These are phyloP conservation scores for Durio zibethinus DNA, from an alignment of 345 rosid species.

Conservation along the genomic window DNA sequence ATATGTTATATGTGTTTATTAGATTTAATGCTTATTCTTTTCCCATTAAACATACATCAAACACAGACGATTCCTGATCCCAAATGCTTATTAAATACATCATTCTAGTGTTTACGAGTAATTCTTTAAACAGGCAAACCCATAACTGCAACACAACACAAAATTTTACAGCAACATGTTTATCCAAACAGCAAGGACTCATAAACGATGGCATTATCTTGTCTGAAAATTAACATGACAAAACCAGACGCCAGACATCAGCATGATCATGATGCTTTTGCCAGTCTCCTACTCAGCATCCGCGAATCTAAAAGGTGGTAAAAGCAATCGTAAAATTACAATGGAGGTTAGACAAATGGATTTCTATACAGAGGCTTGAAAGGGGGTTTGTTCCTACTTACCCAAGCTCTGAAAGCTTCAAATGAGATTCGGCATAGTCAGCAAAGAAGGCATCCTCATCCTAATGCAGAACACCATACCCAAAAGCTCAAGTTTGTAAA, in stretches of 20 bases:
- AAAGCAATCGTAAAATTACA: background rate
- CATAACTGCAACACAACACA: background rate
- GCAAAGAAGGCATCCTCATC: conserved; percentile 80
- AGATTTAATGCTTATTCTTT: no score
- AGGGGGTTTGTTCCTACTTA: conserved; percentile 13
- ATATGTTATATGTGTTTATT: no score
- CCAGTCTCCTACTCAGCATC: conserved; percentile 27
- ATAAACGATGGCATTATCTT: background rate
- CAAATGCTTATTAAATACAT: background rate
- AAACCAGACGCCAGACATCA: background rate
- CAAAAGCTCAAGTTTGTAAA: background rate
- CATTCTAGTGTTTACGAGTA: no score
- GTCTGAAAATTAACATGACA: background rate
- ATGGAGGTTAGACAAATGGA: background rate
- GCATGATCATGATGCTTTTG: background rate
- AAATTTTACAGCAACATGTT: background rate
- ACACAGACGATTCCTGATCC: background rate
- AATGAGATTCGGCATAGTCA: conserved; percentile 68
- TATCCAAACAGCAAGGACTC: background rate
- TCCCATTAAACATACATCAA: background rate
- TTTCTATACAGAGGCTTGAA: background rate
- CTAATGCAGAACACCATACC: conserved; percentile 24
- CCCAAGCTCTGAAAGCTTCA: conserved; percentile 87
- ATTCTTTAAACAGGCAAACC: no score
- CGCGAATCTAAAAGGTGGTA: conserved; percentile 24